These are phyloP conservation scores for Rosa lucieae DNA, from an alignment of 306 rosid species.

Conservation along the genomic window DNA sequence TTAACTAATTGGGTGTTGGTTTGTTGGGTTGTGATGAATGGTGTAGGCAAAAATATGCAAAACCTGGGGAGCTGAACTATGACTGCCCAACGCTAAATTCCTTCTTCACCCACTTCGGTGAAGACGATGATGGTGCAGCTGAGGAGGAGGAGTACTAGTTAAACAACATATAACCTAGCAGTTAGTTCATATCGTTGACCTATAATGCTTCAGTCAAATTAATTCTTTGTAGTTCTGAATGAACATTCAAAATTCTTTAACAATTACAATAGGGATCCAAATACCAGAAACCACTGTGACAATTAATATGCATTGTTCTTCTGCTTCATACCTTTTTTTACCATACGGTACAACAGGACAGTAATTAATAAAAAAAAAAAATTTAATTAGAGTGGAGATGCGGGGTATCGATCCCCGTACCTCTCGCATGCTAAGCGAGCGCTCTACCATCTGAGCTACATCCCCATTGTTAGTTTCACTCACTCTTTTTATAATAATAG, in stretches of 20 bases:
- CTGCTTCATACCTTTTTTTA: neutral
- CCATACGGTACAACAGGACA: neutral
- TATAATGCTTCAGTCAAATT: neutral
- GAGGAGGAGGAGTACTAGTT: neutral
- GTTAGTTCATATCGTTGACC: neutral
- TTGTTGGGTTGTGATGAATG: constrained; percentile 18
- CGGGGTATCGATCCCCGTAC: constrained; percentile 84
- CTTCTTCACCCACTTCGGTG: constrained; percentile 71
- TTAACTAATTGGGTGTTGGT: neutral
- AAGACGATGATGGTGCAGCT: neutral
- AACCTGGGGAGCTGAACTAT: constrained; percentile 80
- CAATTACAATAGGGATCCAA: neutral
- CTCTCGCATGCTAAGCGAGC: constrained; percentile 96
- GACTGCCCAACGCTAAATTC: constrained; percentile 81
- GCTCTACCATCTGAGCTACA: constrained; percentile 99
- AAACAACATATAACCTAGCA: neutral
- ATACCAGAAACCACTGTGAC: neutral
- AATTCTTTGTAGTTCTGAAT: neutral
- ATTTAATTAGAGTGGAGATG: constrained; percentile 45
- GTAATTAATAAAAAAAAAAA: no score
- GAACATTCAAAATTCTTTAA: neutral
- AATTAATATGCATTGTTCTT: neutral
- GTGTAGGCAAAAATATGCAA: constrained; percentile 70
- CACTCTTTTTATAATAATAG: no score
- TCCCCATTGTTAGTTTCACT: constrained; percentile 34